These are phyloP conservation scores for Friedmanniomyces simplex DNA, from an alignment of 495 filamentous ascomycete species.

Conservation along the genomic window DNA sequence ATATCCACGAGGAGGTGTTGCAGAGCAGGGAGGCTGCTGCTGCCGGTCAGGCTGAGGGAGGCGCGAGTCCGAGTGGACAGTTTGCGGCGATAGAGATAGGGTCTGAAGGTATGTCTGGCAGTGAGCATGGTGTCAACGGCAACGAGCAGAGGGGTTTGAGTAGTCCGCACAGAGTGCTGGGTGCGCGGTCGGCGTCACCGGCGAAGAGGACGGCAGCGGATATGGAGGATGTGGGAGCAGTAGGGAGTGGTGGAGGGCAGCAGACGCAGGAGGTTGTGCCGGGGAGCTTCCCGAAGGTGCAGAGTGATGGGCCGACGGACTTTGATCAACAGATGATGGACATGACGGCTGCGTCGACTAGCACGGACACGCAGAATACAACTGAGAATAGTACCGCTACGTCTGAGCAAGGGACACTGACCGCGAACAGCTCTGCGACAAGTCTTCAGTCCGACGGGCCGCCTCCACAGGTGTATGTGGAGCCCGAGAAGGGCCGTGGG, in stretches of 20 bases:
- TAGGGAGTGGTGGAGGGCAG: background rate
- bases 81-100: conserved; percentile 63
- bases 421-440: conserved; percentile 6
- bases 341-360: background rate
- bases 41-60: background rate
- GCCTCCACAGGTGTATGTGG: conserved; percentile 1
- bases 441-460: conserved; percentile 5
- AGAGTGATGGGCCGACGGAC: conserved; percentile 1
- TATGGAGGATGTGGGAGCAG: conserved; percentile 28
- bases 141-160: conserved; percentile 1
- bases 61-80: conserved; percentile 47
- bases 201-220: conserved; percentile 46
- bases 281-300: background rate
- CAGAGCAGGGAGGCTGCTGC: conserved; percentile 6
- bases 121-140: conserved; percentile 9
- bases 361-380: conserved; percentile 15
- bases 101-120: conserved; percentile 18
- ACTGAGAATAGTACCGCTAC: conserved; percentile 2
- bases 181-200: conserved; percentile 40
- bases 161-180: conserved; percentile 6
- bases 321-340: conserved; percentile 7
- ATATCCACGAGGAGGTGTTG: conserved; percentile 49
- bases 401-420: background rate
- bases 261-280: background rate
- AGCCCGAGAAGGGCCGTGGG: background rate